Base-by-base conservation (phyloP, 345 rosid genomes). In the Corymbia maculata region DNA sequence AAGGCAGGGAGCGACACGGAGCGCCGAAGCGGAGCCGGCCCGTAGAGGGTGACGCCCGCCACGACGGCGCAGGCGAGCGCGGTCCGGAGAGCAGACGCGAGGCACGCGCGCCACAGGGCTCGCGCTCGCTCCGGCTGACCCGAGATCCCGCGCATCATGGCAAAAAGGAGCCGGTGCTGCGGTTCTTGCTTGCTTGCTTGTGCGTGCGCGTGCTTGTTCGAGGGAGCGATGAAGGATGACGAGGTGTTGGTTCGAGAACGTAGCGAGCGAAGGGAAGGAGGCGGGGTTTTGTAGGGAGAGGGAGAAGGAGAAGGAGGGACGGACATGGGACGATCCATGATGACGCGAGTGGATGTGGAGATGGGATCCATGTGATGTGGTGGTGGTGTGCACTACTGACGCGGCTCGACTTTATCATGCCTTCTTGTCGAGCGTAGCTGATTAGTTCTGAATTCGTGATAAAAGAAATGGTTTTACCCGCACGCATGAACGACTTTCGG, bases 11-110 rank as follows among this genome's bases (percentile, higher is more conserved):
- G 93, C 49, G 95, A 92, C 13, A 95, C 91, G 59, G 90, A 91
- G 68, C 89, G 92, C 50, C 24, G 90, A 89, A 97, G 13, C 61
- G 92, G 87, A 9, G 90, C 44, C 2, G 99, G 98, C 16, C 99
- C 97, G 87, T 94, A 94, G 16, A 97, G 92, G 89, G 99, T 95
- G 88, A 86, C 45, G 52, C 88, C 85, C 36, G 98, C 99, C 26
- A 97, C 95, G 85, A 94, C 91, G 68, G 92, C 89, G 93, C 98
- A 95, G 26, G 99, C 99, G 52, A 97, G 90, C 80, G 98, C 93
- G 16, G 98, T 92, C 45, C 98, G 92, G 90, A 94, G 92, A 66
- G 96, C 95, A 66, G 99, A 93, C 91, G 93, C 93, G 6, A 97
- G 93, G 93, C 95, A 93, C 30, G 93, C 86, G 59, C 86, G 93